phyloP scores from a whole-genome alignment of 805 yeast species.

The Ogataea polymorpha region DNA sequence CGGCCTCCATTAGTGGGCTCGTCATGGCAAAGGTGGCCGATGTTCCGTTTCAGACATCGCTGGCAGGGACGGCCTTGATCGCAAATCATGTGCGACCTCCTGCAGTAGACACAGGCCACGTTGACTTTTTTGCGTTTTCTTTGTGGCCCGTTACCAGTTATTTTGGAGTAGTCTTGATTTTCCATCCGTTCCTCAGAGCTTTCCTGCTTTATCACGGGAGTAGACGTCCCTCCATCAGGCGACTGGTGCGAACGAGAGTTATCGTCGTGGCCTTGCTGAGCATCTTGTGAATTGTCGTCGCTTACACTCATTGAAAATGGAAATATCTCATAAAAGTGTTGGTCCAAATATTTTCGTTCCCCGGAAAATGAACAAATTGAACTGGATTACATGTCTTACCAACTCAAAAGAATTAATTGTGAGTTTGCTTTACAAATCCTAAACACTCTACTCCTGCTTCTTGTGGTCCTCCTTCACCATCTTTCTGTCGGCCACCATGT shows the following conservation, averaged over 20 bases:
- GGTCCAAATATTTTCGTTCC: not conserved
- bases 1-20: conserved; percentile 49
- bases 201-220: conserved; percentile 1
- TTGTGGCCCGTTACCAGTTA: not conserved
- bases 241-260: too few relatives aligned
- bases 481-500: conserved; percentile 24
- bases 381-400: not conserved
- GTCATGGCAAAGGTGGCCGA: conserved; percentile 83
- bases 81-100: conserved; percentile 93
- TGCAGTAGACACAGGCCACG: conserved; percentile 84
- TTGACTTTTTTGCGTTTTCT: conserved; percentile 47
- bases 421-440: not conserved
- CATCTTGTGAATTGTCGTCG: not conserved
- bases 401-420: too few relatives aligned
- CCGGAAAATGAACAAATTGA: not conserved
- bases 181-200: not conserved
- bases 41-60: conserved; percentile 81
- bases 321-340: not conserved
- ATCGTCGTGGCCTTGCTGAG: not conserved
- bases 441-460: not conserved
- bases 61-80: conserved; percentile 75
- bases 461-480: conserved; percentile 11
- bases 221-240: not conserved
- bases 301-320: conserved; percentile 3
- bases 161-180: not conserved